A percentile compares a stretch with the other conserved stretches of the same genome.
Evolutionary conservation across 2,329 filamentous ascomycete species (phyloP).

Genomic region (Ceratocystis colombiana): DNA sequence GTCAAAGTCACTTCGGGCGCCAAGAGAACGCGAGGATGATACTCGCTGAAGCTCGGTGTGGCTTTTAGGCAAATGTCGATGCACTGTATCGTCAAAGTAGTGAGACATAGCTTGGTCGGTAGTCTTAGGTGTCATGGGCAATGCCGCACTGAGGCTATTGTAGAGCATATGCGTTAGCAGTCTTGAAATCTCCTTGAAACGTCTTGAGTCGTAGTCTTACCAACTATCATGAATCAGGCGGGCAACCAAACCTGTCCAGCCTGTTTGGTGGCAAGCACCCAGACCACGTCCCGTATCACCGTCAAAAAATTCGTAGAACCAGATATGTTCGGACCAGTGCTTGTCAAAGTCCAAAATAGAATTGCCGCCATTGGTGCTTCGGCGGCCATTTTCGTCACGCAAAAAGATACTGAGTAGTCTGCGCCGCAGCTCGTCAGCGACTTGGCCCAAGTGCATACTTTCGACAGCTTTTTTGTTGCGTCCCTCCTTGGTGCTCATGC

Average conservation of each 20-base stretch:
- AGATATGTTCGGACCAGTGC: conserved; percentile 84
- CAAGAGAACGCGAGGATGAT: conserved; percentile 74
- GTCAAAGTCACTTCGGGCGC: conserved; percentile 67
- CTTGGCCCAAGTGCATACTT: conserved; percentile 89
- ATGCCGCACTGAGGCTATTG: conserved; percentile 73
- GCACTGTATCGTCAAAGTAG: conserved; percentile 88
- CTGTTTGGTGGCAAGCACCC: conserved; percentile 87
- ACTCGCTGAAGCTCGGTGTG: conserved; percentile 53
- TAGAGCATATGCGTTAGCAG: conserved; percentile 3
- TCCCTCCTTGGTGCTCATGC: conserved; percentile 41
- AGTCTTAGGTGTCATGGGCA: conserved; percentile 79
- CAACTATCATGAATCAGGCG: conserved; percentile 97
- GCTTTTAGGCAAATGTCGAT: conserved; percentile 34
- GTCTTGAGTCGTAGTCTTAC: conserved; percentile 44
- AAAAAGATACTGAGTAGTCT: conserved; percentile 86
- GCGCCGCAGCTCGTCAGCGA: conserved; percentile 91
- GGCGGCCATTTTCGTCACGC: conserved; percentile 69
- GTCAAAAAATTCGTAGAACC: conserved; percentile 98
- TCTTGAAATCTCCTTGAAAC: background rate
- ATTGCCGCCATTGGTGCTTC: conserved; percentile 77
- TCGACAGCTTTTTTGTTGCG: background rate
- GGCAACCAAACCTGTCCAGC: conserved; percentile 91
- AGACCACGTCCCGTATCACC: conserved; percentile 81
- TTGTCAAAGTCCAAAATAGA: conserved; percentile 83
- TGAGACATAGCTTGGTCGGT: conserved; percentile 74